Conservation (phyloP, 768 basidiomycete species). For the Aureoboletus auriporus region DNA sequence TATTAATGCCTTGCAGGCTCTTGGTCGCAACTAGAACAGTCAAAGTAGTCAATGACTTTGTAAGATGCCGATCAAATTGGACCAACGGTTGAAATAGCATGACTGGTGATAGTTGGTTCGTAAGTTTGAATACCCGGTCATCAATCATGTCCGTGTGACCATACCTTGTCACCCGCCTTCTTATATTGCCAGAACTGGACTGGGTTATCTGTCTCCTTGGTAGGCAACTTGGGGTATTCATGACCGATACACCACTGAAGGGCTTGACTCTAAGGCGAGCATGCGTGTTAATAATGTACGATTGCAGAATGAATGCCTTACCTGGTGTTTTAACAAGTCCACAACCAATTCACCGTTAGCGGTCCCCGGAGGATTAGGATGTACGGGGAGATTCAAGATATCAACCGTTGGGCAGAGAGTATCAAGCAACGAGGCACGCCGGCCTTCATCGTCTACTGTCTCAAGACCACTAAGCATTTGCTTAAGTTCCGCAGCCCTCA, state of each 20-base stretch:
- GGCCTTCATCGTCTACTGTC: slow-evolving; percentile 73
- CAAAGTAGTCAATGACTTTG: neutral
- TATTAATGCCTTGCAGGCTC: slow-evolving; percentile 57
- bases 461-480: slow-evolving; percentile 64
- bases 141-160: slow-evolving; percentile 3
- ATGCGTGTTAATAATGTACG: neutral
- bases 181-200: slow-evolving; percentile 88
- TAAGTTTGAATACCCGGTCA: neutral
- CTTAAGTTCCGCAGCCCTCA: slow-evolving; percentile 63
- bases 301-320: slow-evolving; percentile 16
- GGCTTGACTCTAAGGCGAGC: slow-evolving; percentile 60
- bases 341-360: slow-evolving; percentile 63
- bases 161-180: slow-evolving; percentile 52
- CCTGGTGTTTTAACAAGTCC: slow-evolving; percentile 82
- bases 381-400: slow-evolving; percentile 63
- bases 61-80: neutral
- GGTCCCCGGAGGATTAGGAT: slow-evolving; percentile 69
- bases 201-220: slow-evolving; percentile 59
- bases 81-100: slow-evolving; percentile 68
- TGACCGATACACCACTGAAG: slow-evolving; percentile 80
- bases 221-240: slow-evolving; percentile 77
- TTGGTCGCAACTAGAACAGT: slow-evolving; percentile 68
- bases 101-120: slow-evolving; percentile 27
- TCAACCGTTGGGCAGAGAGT: slow-evolving; percentile 66
- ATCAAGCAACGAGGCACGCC: slow-evolving; percentile 69